These are phyloP conservation scores for Xylaria hypoxylon DNA, from an alignment of 2,329 filamentous ascomycete species.

Conservation along the genomic window DNA sequence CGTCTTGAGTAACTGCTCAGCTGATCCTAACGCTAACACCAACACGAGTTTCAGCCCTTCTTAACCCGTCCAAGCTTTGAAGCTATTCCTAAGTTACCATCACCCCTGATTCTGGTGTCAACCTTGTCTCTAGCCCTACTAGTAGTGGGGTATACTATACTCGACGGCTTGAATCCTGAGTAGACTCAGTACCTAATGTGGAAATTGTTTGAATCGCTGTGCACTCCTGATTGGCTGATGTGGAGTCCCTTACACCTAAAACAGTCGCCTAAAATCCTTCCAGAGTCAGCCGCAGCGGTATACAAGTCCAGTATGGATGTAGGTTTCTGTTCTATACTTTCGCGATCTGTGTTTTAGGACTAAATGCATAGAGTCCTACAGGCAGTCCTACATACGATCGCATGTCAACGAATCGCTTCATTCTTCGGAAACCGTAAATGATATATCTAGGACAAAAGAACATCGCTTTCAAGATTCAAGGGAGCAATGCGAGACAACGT, in stretches of 20 bases:
- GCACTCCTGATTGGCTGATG: slow-evolving; percentile 13
- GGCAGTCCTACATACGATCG: neutral
- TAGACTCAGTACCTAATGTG: neutral
- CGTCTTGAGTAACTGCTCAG: neutral
- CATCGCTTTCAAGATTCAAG: neutral
- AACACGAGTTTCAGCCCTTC: slow-evolving; percentile 19
- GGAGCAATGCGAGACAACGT: neutral
- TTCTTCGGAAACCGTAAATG: slow-evolving; percentile 15
- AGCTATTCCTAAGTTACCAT: slow-evolving; percentile 22
- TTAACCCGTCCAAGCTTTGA: slow-evolving; percentile 20
- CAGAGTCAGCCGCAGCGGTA: slow-evolving; percentile 8
- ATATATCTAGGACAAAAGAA: neutral
- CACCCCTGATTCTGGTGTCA: slow-evolving; percentile 12
- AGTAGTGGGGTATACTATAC: neutral
- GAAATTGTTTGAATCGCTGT: slow-evolving; percentile 2
- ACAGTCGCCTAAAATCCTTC: slow-evolving; percentile 9
- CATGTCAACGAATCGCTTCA: slow-evolving; percentile 5
- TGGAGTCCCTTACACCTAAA: neutral
- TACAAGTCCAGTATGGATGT: neutral
- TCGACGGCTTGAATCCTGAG: no score
- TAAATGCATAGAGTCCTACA: neutral
- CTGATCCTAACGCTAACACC: slow-evolving; percentile 9
- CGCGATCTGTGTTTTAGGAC: neutral
- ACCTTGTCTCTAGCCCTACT: slow-evolving; percentile 25
- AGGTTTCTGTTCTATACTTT: neutral